Percentiles rank a stretch among this genome's conserved stretches.
These are phyloP conservation scores for Populus tremula DNA, from an alignment of 345 rosid species.

Conservation along the genomic window DNA sequence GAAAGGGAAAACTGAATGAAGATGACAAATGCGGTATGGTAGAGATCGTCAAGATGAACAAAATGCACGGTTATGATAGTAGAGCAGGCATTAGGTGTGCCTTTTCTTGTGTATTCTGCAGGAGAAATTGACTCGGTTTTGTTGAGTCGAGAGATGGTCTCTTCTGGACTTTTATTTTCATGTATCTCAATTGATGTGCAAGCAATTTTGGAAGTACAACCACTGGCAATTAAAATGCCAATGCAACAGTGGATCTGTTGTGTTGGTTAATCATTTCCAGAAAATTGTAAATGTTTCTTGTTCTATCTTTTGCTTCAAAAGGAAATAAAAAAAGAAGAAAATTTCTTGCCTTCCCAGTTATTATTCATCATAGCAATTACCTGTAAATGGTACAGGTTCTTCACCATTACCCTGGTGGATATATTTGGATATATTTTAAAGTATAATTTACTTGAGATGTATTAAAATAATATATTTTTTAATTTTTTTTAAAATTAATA, in stretches of 20 bases:
- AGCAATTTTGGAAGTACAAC: conserved; percentile 9
- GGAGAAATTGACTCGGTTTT: neutral
- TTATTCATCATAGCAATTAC: no score
- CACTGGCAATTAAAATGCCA: neutral
- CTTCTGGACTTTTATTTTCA: neutral
- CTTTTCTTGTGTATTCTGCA: neutral
- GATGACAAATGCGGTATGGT: neutral
- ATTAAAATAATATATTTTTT: no score
- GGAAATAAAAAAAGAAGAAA: no score
- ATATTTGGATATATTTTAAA: no score
- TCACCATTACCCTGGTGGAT: no score
- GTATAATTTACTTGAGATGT: fast-evolving
- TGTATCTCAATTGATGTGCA: neutral
- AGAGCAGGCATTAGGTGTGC: neutral
- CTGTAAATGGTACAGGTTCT: no score
- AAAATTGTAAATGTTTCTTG: neutral
- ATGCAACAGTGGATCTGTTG: neutral
- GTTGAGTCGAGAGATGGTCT: neutral
- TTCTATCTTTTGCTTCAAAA: neutral
- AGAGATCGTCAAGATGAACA: neutral
- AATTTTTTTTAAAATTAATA: no score
- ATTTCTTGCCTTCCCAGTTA: no score
- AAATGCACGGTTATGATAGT: neutral
- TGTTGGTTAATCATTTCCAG: neutral
- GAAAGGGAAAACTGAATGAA: conserved; percentile 33